These are phyloP conservation scores for Hortaea sp. DNA, from an alignment of 2,329 filamentous ascomycete species.

Conservation along the genomic window DNA sequence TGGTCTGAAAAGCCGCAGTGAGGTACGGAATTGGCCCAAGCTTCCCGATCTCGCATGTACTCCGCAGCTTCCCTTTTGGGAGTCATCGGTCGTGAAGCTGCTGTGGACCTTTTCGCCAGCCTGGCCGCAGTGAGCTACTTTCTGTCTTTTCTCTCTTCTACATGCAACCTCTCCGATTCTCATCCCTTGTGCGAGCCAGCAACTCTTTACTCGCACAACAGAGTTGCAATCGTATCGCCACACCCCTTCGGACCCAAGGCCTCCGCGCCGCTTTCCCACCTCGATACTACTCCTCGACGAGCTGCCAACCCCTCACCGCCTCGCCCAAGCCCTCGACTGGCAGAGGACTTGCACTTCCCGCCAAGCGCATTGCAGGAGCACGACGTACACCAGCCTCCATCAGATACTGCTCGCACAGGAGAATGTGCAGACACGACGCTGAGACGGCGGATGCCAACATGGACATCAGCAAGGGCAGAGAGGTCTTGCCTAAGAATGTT, in stretches of 20 bases:
- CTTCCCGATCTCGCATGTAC: too few relatives aligned
- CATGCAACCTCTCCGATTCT: not conserved
- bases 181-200: not conserved
- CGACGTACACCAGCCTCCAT: slow-evolving; percentile 4
- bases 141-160: not conserved
- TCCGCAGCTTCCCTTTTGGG: too few relatives aligned
- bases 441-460: slow-evolving; percentile 47
- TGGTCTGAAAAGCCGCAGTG: too few relatives aligned
- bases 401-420: slow-evolving; percentile 67
- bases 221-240: slow-evolving; percentile 1
- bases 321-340: not conserved
- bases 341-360: not conserved
- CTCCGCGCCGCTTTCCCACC: not conserved
- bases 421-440: slow-evolving; percentile 57
- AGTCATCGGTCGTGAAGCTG: too few relatives aligned
- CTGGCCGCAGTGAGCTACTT: not conserved
- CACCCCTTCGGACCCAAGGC: not conserved
- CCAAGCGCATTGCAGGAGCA: not conserved
- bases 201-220: not conserved
- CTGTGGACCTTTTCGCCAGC: too few relatives aligned
- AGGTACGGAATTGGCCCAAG: too few relatives aligned
- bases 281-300: not conserved
- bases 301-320: not conserved
- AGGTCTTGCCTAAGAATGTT: slow-evolving; percentile 85
- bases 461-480: slow-evolving; percentile 56